phyloP scores from a whole-genome alignment of 2,329 filamentous ascomycete species.

The Ophiostoma triangulosporum region DNA sequence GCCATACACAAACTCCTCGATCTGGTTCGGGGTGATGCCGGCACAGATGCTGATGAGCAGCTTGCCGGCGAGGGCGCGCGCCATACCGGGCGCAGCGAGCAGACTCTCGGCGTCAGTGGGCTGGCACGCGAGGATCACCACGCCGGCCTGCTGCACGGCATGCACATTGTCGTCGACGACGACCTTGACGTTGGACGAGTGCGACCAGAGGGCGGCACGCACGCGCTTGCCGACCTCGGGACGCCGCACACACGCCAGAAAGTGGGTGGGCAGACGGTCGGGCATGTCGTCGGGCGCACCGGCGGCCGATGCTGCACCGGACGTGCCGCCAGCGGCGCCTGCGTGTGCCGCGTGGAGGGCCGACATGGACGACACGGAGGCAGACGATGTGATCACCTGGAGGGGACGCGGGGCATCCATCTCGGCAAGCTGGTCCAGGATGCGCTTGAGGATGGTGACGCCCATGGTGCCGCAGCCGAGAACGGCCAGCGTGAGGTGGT shows the following conservation, averaged over 20 bases:
- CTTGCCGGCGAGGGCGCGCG: conserved; percentile 58
- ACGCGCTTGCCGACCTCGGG: conserved; percentile 57
- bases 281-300: conserved; percentile 33
- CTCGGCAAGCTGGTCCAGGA: conserved; percentile 55
- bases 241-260: conserved; percentile 69
- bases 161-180: conserved; percentile 59
- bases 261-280: conserved; percentile 51
- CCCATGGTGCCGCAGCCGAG: conserved; percentile 81
- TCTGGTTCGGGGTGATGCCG: conserved; percentile 57
- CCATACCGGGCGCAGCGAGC: conserved; percentile 53
- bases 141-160: conserved; percentile 53
- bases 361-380: conserved; percentile 5
- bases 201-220: conserved; percentile 48
- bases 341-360: conserved; percentile 3
- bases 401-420: conserved; percentile 33
- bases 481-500: conserved; percentile 55
- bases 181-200: conserved; percentile 49
- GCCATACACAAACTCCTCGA: conserved; percentile 51
- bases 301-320: conserved; percentile 25
- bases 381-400: conserved; percentile 29
- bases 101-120: conserved; percentile 60
- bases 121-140: conserved; percentile 70
- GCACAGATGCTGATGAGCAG: conserved; percentile 71
- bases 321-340: background rate
- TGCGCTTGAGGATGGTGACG: conserved; percentile 68